phyloP scores from a whole-genome alignment of 495 filamentous ascomycete species.

The Talaromyces ruber region DNA sequence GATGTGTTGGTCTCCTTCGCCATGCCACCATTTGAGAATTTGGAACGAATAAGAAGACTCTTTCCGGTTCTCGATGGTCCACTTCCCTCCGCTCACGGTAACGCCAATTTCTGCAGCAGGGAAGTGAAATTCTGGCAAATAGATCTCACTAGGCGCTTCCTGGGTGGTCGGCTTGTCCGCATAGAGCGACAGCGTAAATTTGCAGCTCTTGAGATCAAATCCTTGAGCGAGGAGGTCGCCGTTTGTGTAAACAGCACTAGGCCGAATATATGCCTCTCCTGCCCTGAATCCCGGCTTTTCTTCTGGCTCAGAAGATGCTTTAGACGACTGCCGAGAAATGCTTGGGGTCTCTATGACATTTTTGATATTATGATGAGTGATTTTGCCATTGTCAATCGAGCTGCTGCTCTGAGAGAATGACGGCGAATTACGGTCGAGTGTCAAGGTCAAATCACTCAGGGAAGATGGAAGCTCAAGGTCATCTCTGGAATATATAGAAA shows the following conservation, averaged over 20 bases:
- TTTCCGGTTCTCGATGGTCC: slow-evolving; percentile 70
- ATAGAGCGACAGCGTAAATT: slow-evolving; percentile 60
- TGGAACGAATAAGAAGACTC: slow-evolving; percentile 59
- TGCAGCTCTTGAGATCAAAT: slow-evolving; percentile 70
- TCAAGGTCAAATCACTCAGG: slow-evolving; percentile 19
- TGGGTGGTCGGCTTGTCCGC: slow-evolving; percentile 42
- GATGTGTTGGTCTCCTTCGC: slow-evolving; percentile 70
- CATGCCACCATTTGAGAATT: slow-evolving; percentile 84
- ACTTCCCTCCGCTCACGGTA: slow-evolving; percentile 76
- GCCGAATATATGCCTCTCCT: slow-evolving; percentile 84
- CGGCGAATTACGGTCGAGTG: slow-evolving; percentile 44
- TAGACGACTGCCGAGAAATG: slow-evolving; percentile 52
- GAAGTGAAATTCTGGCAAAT: slow-evolving; percentile 90
- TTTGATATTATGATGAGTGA: slow-evolving; percentile 66
- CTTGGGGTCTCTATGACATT: slow-evolving; percentile 61
- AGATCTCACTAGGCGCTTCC: slow-evolving; percentile 70
- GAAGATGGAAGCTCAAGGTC: slow-evolving; percentile 54
- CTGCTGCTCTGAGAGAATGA: slow-evolving; percentile 50
- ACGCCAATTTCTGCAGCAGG: slow-evolving; percentile 61
- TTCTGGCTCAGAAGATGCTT: slow-evolving; percentile 40
- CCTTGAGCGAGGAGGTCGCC: slow-evolving; percentile 59
- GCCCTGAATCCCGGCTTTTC: slow-evolving; percentile 69
- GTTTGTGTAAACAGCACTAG: slow-evolving; percentile 66
- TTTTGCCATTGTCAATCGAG: slow-evolving; percentile 43
- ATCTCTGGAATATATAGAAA: slow-evolving; percentile 81